Conservation (phyloP, 1,284 basidiomycete genomes). For the Vanrija sp. region DNA sequence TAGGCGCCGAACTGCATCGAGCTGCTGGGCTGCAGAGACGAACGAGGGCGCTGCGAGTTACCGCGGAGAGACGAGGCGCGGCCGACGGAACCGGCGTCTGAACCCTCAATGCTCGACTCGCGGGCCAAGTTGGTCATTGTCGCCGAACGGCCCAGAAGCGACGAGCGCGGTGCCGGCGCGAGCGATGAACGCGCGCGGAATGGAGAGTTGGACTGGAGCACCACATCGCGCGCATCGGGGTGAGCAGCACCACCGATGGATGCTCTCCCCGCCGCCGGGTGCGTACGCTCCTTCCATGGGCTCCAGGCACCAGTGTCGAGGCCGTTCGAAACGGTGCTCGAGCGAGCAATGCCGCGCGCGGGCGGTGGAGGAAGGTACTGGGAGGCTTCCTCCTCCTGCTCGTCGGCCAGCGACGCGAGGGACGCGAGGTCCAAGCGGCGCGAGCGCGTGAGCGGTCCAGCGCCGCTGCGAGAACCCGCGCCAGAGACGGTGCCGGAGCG, state of each 20-base stretch:
- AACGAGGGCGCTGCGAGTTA: not conserved
- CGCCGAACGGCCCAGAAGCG: too few species aligned
- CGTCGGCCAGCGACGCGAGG: slow-evolving; percentile 18
- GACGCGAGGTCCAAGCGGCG: slow-evolving; percentile 23
- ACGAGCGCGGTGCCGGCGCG: too few species aligned
- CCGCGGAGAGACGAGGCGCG: too few species aligned
- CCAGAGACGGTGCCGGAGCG: not conserved
- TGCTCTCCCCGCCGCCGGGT: too few species aligned
- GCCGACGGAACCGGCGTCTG: too few species aligned
- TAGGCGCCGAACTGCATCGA: slow-evolving; percentile 4
- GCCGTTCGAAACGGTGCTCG: not conserved
- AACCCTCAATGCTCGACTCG: too few species aligned
- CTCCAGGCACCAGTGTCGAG: slow-evolving; percentile 23
- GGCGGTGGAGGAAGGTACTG: not conserved
- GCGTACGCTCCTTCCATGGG: slow-evolving; percentile 28
- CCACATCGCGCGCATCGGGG: not conserved
- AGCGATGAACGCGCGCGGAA: slow-evolving; percentile 5
- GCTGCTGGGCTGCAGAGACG: slow-evolving; percentile 3
- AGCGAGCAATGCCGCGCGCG: not conserved
- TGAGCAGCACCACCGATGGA: too few species aligned
- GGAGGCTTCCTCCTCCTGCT: slow-evolving; percentile 1
- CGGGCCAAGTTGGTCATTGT: too few species aligned
- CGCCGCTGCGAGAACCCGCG: slow-evolving; percentile 1
- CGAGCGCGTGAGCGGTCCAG: slow-evolving; percentile 22
- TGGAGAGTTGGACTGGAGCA: slow-evolving; percentile 1